These are phyloP conservation scores for Cercospora sp. DNA, from an alignment of 2,329 filamentous ascomycete species.

Conservation along the genomic window DNA sequence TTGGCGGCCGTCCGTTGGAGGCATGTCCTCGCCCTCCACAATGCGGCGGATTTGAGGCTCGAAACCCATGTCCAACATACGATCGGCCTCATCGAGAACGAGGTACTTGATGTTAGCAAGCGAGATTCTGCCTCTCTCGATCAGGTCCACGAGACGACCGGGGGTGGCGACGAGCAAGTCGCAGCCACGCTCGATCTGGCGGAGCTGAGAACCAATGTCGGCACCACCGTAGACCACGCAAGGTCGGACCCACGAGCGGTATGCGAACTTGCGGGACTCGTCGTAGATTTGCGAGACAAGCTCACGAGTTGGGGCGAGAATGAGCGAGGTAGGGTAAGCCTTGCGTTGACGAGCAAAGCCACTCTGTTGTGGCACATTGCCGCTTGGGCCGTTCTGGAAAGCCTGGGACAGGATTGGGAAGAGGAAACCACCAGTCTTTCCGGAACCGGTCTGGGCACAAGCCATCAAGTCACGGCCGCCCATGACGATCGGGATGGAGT, in stretches of 20 bases:
- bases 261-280: slow-evolving; percentile 95
- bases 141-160: slow-evolving; percentile 94
- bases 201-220: slow-evolving; percentile 96
- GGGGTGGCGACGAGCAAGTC: slow-evolving; percentile 96
- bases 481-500: slow-evolving; percentile 99
- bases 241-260: slow-evolving; percentile 97
- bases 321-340: slow-evolving; percentile 93
- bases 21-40: slow-evolving; percentile 98
- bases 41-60: slow-evolving; percentile 99
- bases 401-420: slow-evolving; percentile 99
- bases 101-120: slow-evolving; percentile 99
- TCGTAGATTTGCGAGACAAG: slow-evolving; percentile 98
- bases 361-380: slow-evolving; percentile 63
- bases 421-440: slow-evolving; percentile 99
- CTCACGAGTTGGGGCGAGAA: slow-evolving; percentile 95
- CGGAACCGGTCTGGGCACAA: slow-evolving; percentile 98
- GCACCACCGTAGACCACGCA: slow-evolving; percentile 99
- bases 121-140: slow-evolving; percentile 97
- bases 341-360: slow-evolving; percentile 93
- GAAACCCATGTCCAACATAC: slow-evolving; percentile 99
- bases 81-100: slow-evolving; percentile 97
- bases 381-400: slow-evolving; percentile 82
- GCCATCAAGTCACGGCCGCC: slow-evolving; percentile 97
- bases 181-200: slow-evolving; percentile 95
- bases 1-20: slow-evolving; percentile 75